phyloP scores from a whole-genome alignment of 768 basidiomycete species.

The Phanerochaete carnosa region DNA sequence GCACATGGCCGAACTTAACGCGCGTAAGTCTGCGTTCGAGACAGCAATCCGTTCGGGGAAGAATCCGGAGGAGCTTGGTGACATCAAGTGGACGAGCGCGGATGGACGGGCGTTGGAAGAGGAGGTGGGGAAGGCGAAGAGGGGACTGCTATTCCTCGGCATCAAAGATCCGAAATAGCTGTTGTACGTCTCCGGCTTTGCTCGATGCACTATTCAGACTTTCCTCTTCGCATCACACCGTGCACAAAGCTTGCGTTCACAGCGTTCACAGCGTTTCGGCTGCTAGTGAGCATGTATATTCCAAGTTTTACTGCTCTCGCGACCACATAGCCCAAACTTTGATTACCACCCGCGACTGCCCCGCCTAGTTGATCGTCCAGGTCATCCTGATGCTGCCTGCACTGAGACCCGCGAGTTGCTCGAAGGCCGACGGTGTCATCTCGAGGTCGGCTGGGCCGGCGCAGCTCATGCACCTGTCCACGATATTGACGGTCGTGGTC shows the following conservation, averaged over 20 bases:
- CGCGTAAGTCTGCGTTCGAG: conserved; percentile 73
- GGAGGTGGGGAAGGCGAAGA: conserved; percentile 73
- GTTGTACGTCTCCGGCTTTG: not conserved
- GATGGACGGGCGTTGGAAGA: conserved; percentile 81
- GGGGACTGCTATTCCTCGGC: conserved; percentile 81
- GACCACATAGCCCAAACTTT: not conserved
- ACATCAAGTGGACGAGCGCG: conserved; percentile 68
- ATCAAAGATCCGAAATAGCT: conserved; percentile 33
- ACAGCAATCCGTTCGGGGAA: conserved; percentile 52
- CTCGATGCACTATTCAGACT: not conserved
- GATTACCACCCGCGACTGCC: not conserved
- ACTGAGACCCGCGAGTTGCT: conserved; percentile 18
- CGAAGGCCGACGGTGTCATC: conserved; percentile 27
- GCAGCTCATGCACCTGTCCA: conserved; percentile 31
- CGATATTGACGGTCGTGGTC: conserved; percentile 25
- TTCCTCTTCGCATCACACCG: not conserved
- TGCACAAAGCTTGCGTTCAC: not conserved
- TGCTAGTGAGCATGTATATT: not conserved
- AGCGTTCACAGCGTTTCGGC: not conserved
- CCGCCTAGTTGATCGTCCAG: conserved; percentile 20
- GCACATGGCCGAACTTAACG: conserved; percentile 68
- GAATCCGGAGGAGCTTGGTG: conserved; percentile 52
- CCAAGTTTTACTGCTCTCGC: not conserved
- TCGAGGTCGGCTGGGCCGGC: conserved; percentile 20
- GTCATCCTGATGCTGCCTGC: conserved; percentile 25